Evolutionary conservation across 345 rosid species (phyloP).

Genomic region (Laguncularia racemosa): DNA sequence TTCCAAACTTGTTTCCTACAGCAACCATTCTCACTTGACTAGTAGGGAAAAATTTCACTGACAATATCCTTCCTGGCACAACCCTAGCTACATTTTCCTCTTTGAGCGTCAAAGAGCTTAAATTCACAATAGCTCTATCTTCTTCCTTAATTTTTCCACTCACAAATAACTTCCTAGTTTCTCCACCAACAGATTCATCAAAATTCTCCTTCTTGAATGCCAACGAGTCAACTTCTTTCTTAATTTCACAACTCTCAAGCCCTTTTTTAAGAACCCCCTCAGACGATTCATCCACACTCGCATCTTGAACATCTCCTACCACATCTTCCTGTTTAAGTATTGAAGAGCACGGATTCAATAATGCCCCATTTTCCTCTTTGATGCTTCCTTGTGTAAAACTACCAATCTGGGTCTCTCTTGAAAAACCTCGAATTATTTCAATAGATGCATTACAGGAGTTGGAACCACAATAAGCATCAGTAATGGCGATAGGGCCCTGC

Average conservation of each 20-base stretch:
- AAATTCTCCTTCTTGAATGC: background rate
- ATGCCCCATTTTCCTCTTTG: constrained; percentile 2
- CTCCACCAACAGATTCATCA: background rate
- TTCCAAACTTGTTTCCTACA: constrained; percentile 59
- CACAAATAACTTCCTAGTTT: background rate
- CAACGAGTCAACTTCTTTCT: background rate
- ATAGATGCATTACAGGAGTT: constrained; percentile 26
- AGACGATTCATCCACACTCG: background rate
- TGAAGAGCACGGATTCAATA: no score
- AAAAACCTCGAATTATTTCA: constrained; percentile 22
- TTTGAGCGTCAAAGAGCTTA: constrained; percentile 39
- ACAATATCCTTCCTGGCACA: constrained; percentile 45
- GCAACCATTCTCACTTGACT: constrained; percentile 50
- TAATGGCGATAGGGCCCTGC: constrained; percentile 42
- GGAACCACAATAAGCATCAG: constrained; percentile 30
- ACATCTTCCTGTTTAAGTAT: no score
- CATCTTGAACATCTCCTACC: no score
- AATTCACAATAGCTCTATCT: constrained; percentile 20
- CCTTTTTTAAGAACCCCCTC: background rate
- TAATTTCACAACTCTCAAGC: no score
- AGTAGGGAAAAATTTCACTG: constrained; percentile 54
- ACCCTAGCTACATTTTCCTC: constrained; percentile 57
- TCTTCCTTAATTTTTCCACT: constrained; percentile 1
- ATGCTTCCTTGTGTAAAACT: background rate
- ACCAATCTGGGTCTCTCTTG: constrained; percentile 12